These are phyloP conservation scores for Aphanomyces euteiches DNA, from an alignment of 352 stramenopile species.

Conservation along the genomic window DNA sequence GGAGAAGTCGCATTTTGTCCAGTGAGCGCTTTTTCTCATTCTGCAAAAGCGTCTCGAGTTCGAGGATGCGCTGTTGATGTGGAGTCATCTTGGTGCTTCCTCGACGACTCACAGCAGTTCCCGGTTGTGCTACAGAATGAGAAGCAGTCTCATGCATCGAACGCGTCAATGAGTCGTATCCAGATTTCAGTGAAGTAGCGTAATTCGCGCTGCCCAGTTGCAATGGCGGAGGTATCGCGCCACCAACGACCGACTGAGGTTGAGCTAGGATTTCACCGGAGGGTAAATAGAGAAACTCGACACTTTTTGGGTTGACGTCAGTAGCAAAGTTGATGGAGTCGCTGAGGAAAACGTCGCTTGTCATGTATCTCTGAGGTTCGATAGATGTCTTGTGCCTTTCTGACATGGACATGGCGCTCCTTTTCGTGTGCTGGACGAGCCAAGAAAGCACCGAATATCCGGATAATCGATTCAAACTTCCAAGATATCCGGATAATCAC, in stretches of 20 bases:
- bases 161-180: too few species aligned
- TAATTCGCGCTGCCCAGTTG: too few species aligned
- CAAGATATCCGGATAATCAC: too few species aligned
- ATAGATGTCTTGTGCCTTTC: too few species aligned
- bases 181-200: too few species aligned
- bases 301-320: background rate
- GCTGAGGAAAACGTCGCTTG: too few species aligned
- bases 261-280: constrained; percentile 26
- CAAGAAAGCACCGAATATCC: too few species aligned
- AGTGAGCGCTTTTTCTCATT: constrained; percentile 67
- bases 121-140: background rate
- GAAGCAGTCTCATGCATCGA: background rate
- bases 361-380: too few species aligned
- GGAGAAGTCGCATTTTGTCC: constrained; percentile 61
- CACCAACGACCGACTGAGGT: background rate
- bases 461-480: too few species aligned
- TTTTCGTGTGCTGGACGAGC: too few species aligned
- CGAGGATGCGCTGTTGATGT: constrained; percentile 34
- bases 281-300: constrained; percentile 28
- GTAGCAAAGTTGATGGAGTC: background rate
- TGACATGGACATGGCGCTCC: too few species aligned
- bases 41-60: constrained; percentile 43
- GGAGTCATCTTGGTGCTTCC: background rate
- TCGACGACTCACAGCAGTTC: background rate
- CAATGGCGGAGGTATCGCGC: background rate